Percentiles rank a stretch among this genome's conserved stretches.
Evolutionary conservation across 257 asterid genomes (phyloP).

Genomic region (Jaltomata sinuosa): DNA sequence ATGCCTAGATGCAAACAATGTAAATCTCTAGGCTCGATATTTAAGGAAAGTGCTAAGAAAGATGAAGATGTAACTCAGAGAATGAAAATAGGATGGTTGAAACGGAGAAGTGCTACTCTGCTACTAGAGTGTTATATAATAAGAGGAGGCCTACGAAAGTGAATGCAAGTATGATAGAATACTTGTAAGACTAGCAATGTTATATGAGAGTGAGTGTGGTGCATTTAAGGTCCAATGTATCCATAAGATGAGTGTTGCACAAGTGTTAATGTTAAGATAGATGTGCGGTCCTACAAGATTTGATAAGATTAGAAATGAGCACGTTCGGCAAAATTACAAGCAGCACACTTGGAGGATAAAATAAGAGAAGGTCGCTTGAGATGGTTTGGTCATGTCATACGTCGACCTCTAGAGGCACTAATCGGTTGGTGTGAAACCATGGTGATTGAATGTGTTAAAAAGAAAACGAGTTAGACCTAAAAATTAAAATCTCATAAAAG

Average conservation of each 20-base stretch:
- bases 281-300: neutral
- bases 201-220: neutral
- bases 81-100: neutral
- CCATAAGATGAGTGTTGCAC: neutral
- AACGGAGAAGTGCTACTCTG: neutral
- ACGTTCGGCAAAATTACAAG: neutral
- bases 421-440: neutral
- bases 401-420: neutral
- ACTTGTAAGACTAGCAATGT: neutral
- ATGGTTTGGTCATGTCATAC: neutral
- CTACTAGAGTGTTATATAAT: neutral
- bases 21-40: neutral
- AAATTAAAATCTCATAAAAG: neutral
- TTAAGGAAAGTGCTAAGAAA: neutral
- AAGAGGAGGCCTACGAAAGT: neutral
- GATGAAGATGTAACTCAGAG: neutral
- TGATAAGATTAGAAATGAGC: neutral
- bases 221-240: neutral
- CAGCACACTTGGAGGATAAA: neutral
- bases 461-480: neutral
- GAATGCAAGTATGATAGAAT: neutral
- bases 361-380: neutral
- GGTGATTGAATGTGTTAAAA: neutral
- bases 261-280: neutral
- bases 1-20: neutral